These are phyloP conservation scores for Podospora bellae-mahoneyi DNA, from an alignment of 495 filamentous ascomycete species.

Conservation along the genomic window DNA sequence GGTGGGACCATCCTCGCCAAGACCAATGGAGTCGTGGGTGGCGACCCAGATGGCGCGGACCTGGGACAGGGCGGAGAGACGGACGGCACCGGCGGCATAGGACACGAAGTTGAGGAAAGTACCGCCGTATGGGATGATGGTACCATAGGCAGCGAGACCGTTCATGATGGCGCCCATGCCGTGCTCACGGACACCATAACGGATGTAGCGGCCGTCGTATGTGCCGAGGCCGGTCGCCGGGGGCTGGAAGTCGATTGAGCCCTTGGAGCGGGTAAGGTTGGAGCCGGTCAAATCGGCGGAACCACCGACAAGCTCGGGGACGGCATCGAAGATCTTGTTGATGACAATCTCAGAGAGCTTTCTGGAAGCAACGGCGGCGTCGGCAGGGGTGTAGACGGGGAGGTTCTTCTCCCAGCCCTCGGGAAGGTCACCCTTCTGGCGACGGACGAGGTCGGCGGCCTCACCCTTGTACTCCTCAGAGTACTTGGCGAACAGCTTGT, in stretches of 20 bases:
- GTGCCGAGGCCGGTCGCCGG: conserved; percentile 78
- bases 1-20: conserved; percentile 97
- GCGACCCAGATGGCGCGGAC: conserved; percentile 93
- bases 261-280: conserved; percentile 98
- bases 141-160: conserved; percentile 93
- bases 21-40: conserved; percentile 98
- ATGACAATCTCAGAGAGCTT: conserved; percentile 95
- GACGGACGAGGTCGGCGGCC: conserved; percentile 74
- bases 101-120: conserved; percentile 99
- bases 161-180: conserved; percentile 98
- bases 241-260: conserved; percentile 95
- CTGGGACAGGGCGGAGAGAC: conserved; percentile 88
- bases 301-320: conserved; percentile 92
- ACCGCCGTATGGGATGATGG: conserved; percentile 86
- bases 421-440: conserved; percentile 78
- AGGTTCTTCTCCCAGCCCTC: conserved; percentile 96
- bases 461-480: conserved; percentile 68
- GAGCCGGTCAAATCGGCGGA: conserved; percentile 98
- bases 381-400: conserved; percentile 84
- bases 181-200: conserved; percentile 97
- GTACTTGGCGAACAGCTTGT: conserved; percentile 87
- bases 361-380: conserved; percentile 81
- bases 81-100: conserved; percentile 92
- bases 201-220: conserved; percentile 88
- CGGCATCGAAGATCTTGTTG: conserved; percentile 73